Evolutionary conservation across 2,329 filamentous ascomycete species (phyloP).

Genomic region (Talaromyces sp.): DNA sequence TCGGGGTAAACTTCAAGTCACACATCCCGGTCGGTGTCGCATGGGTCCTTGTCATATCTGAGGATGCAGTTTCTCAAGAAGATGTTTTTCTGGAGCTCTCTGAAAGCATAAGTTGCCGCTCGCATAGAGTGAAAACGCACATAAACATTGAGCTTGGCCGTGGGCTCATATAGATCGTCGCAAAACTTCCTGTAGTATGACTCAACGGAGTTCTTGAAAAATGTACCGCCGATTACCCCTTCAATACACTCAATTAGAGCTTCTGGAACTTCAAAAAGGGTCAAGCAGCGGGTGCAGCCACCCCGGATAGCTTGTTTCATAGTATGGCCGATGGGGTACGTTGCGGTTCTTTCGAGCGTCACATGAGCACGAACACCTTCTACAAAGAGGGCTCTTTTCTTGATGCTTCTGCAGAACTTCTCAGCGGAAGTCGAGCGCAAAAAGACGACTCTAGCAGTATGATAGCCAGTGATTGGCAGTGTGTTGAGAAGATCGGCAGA

Average conservation of each 20-base stretch:
- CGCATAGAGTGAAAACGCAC: conserved; percentile 17
- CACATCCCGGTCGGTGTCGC: background rate
- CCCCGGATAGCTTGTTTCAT: conserved; percentile 5
- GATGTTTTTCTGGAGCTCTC: background rate
- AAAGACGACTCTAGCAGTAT: conserved; percentile 32
- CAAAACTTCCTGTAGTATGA: conserved; percentile 2
- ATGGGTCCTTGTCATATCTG: conserved; percentile 13
- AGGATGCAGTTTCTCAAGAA: background rate
- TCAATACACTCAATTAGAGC: background rate
- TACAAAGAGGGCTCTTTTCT: conserved; percentile 22
- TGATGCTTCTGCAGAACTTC: conserved; percentile 22
- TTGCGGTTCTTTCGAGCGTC: conserved; percentile 16
- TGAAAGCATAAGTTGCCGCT: conserved; percentile 3
- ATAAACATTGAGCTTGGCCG: background rate
- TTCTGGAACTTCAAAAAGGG: background rate
- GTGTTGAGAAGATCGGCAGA: conserved; percentile 31
- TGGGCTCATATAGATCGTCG: background rate
- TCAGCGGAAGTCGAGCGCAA: conserved; percentile 26
- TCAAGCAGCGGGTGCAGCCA: conserved; percentile 15
- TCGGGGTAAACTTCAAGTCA: background rate
- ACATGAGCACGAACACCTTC: conserved; percentile 16
- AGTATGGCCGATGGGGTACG: conserved; percentile 7
- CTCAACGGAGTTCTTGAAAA: conserved; percentile 7
- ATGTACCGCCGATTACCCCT: background rate
- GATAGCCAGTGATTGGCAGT: conserved; percentile 26